Conservation (phyloP, 2,329 filamentous ascomycete genomes). For the Alternaria sp. region DNA sequence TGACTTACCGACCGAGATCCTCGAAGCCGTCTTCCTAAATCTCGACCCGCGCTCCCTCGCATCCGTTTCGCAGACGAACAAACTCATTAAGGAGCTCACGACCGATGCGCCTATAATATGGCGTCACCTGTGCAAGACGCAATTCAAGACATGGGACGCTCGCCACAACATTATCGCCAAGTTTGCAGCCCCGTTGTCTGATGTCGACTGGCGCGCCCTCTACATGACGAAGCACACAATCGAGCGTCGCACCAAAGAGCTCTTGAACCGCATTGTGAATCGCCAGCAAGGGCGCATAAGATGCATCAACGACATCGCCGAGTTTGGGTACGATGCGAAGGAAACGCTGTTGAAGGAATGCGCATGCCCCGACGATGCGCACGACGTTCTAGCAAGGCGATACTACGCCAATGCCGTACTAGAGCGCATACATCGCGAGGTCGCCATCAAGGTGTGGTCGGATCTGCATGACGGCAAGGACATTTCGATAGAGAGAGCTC, state of each 20-base stretch:
- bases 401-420: slow-evolving; percentile 77
- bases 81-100: slow-evolving; percentile 68
- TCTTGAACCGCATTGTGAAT: slow-evolving; percentile 72
- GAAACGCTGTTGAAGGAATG: slow-evolving; percentile 77
- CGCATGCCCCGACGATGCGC: slow-evolving; percentile 62
- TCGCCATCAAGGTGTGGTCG: slow-evolving; percentile 80
- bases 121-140: slow-evolving; percentile 72
- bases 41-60: slow-evolving; percentile 59
- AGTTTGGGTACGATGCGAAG: slow-evolving; percentile 84
- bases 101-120: slow-evolving; percentile 78
- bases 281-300: slow-evolving; percentile 72
- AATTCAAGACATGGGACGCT: slow-evolving; percentile 78
- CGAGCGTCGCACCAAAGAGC: slow-evolving; percentile 40
- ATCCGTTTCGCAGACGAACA: slow-evolving; percentile 65
- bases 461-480: slow-evolving; percentile 59
- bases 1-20: slow-evolving; percentile 78
- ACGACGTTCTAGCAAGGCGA: slow-evolving; percentile 80
- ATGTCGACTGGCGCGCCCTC: slow-evolving; percentile 73
- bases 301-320: slow-evolving; percentile 73
- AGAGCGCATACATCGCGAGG: slow-evolving; percentile 78
- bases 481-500: slow-evolving; percentile 71
- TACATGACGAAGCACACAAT: slow-evolving; percentile 45
- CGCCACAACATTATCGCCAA: slow-evolving; percentile 43
- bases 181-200: slow-evolving; percentile 54
- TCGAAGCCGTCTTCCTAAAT: slow-evolving; percentile 77